Conservation (phyloP, 2,329 filamentous ascomycete genomes). For the Thielaviopsis cerberus region DNA sequence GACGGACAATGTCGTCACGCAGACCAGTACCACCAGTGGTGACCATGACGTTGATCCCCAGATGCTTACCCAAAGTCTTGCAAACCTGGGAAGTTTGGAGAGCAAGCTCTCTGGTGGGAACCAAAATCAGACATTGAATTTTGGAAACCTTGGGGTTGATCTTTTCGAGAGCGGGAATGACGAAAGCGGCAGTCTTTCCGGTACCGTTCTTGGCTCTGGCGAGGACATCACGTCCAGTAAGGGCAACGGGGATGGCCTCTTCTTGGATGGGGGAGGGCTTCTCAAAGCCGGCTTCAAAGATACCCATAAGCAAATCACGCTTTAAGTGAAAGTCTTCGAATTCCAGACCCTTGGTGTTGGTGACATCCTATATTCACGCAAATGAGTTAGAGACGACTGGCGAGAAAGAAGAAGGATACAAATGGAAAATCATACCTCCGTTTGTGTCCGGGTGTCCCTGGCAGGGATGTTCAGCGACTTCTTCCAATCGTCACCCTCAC, state of each 20-base stretch:
- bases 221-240: slow-evolving; percentile 86
- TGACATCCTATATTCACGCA: slow-evolving; percentile 61
- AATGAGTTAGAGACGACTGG: background rate
- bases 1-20: slow-evolving; percentile 87
- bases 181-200: slow-evolving; percentile 93
- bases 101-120: slow-evolving; percentile 89
- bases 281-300: slow-evolving; percentile 97
- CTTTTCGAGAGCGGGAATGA: slow-evolving; percentile 84
- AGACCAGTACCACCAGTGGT: slow-evolving; percentile 90
- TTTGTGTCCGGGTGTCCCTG: slow-evolving; percentile 63
- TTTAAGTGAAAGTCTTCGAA: slow-evolving; percentile 96
- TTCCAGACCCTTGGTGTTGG: slow-evolving; percentile 88
- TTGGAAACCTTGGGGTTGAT: slow-evolving; percentile 95
- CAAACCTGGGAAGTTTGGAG: slow-evolving; percentile 98
- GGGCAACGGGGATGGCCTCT: slow-evolving; percentile 90
- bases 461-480: slow-evolving; percentile 50
- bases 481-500: slow-evolving; percentile 50
- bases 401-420: background rate
- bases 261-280: slow-evolving; percentile 98
- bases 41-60: slow-evolving; percentile 97
- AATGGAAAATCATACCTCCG: slow-evolving; percentile 40
- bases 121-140: slow-evolving; percentile 88
- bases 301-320: slow-evolving; percentile 91
- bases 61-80: slow-evolving; percentile 93
- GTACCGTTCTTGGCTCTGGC: slow-evolving; percentile 97